These are phyloP conservation scores for Arabis hirsuta DNA, from an alignment of 345 rosid genomes.

Conservation along the genomic window DNA sequence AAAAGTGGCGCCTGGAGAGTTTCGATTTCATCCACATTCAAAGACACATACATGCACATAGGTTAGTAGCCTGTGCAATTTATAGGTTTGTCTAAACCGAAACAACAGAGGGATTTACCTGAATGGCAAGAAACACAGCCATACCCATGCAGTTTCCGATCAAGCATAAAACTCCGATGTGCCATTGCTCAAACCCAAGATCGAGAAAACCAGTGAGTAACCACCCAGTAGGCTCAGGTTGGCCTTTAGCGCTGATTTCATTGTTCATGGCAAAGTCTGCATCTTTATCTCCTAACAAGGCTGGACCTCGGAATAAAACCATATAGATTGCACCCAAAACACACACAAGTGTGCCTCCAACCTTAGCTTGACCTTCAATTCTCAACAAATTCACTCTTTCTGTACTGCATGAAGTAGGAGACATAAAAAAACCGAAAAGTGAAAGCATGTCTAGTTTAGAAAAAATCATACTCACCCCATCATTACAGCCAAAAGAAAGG, in stretches of 20 bases:
- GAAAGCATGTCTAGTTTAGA: background rate
- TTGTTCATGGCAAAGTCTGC: conserved; percentile 53
- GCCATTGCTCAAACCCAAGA: conserved; percentile 75
- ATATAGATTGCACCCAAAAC: conserved; percentile 86
- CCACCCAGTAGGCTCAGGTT: conserved; percentile 90
- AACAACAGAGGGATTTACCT: conserved; percentile 54
- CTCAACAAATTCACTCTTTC: conserved; percentile 80
- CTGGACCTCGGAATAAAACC: conserved; percentile 91
- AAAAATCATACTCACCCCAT: conserved; percentile 72
- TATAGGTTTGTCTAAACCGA: conserved; percentile 5
- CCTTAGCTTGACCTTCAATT: conserved; percentile 91
- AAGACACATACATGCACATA: conserved; percentile 23
- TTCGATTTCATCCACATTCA: conserved; percentile 20
- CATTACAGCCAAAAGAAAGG: conserved; percentile 83
- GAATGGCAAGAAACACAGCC: conserved; percentile 92
- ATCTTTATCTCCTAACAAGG: conserved; percentile 65
- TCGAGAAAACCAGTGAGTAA: conserved; percentile 61
- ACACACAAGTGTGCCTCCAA: conserved; percentile 81
- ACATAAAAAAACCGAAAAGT: conserved; percentile 25
- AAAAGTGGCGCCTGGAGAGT: conserved; percentile 79
- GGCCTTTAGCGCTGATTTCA: conserved; percentile 80
- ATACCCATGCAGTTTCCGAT: conserved; percentile 97
- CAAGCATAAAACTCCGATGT: conserved; percentile 92
- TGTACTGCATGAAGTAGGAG: conserved; percentile 73
- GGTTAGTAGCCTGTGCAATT: conserved; percentile 18